Conservation (phyloP, 495 filamentous ascomycete species). For the Xylaria bambusicola region DNA sequence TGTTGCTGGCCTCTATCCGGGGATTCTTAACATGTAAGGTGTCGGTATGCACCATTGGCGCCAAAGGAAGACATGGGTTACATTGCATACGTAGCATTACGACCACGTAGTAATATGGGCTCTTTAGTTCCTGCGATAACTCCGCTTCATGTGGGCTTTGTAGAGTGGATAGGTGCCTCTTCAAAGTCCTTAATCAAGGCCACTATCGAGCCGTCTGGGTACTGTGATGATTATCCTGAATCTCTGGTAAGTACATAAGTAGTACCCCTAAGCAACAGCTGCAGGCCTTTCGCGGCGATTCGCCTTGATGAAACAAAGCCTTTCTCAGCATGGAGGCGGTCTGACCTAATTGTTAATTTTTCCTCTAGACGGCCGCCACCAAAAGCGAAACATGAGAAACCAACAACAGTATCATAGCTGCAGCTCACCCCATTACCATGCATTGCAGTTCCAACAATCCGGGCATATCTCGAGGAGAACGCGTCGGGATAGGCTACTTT, state of each 20-base stretch:
- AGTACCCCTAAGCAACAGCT: too few species aligned
- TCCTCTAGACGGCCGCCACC: not conserved
- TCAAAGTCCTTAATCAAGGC: not conserved
- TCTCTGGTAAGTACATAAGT: too few species aligned
- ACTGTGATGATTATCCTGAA: too few species aligned
- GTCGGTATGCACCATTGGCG: not conserved
- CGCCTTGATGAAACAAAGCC: not conserved
- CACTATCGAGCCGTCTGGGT: not conserved
- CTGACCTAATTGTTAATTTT: slow-evolving; percentile 14
- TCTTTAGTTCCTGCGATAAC: not conserved
- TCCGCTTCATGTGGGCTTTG: slow-evolving; percentile 4
- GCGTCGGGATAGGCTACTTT: not conserved
- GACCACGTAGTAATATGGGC: not conserved
- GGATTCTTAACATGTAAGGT: not conserved
- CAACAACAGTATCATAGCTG: slow-evolving; percentile 11
- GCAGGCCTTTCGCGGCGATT: not conserved
- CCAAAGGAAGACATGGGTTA: slow-evolving; percentile 5
- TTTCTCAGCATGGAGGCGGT: slow-evolving; percentile 9
- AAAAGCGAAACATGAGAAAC: not conserved
- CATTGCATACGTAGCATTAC: slow-evolving; percentile 5
- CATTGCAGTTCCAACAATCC: slow-evolving; percentile 7
- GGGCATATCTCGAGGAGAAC: not conserved
- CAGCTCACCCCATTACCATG: slow-evolving; percentile 9
- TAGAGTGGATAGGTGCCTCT: not conserved
- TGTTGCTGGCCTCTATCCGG: not conserved